Percentiles rank a stretch among this genome's conserved stretches.
These are phyloP conservation scores for Cylindrotheca fusiformis DNA, from an alignment of 108 stramenopile genomes.

Conservation along the genomic window DNA sequence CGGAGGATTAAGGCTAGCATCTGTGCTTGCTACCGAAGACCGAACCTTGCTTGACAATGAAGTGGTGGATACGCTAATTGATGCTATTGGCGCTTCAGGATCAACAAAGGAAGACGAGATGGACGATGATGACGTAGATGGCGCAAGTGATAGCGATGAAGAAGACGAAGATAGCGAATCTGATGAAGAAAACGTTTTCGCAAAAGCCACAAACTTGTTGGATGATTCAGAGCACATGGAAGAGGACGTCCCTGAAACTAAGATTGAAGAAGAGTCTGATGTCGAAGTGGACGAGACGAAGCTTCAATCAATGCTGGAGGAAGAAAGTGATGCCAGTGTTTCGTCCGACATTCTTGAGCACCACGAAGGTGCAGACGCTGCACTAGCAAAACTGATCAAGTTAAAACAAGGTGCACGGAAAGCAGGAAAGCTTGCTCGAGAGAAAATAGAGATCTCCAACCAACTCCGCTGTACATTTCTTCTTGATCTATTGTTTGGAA, in stretches of 20 bases:
- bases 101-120: conserved; percentile 11
- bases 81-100: conserved; percentile 50
- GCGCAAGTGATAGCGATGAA: conserved; percentile 30
- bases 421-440: conserved; percentile 66
- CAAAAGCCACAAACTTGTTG: conserved; percentile 15
- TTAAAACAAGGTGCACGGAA: conserved; percentile 81
- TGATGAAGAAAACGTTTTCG: conserved; percentile 28
- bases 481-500: conserved; percentile 55
- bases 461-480: conserved; percentile 72
- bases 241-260: conserved; percentile 23
- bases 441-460: conserved; percentile 63
- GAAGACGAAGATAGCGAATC: conserved; percentile 22
- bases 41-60: conserved; percentile 45
- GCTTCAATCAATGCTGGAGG: conserved; percentile 69
- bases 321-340: conserved; percentile 74
- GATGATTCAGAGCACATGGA: conserved; percentile 32
- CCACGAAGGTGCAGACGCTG: conserved; percentile 86
- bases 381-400: conserved; percentile 79
- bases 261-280: conserved; percentile 48
- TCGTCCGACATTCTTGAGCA: conserved; percentile 66
- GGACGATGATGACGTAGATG: conserved; percentile 42
- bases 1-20: conserved; percentile 41
- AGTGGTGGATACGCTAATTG: conserved; percentile 50
- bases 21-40: conserved; percentile 24
- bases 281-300: conserved; percentile 60